Conservation (phyloP, 2,329 filamentous ascomycete genomes). For the Teratosphaeria zuluensis region DNA sequence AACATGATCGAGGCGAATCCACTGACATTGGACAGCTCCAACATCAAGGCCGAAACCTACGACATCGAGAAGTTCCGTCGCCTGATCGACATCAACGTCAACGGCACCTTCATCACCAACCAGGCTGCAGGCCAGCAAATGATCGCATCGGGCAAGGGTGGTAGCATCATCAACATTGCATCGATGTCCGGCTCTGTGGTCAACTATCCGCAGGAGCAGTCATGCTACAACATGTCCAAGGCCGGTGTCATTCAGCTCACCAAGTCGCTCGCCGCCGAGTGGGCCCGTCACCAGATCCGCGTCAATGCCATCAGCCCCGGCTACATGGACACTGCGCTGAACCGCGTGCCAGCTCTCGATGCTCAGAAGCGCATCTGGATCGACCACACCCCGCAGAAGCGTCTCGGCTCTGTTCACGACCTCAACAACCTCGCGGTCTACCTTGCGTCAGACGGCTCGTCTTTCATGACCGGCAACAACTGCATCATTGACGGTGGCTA, state of each 20-base stretch:
- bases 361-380: slow-evolving; percentile 78
- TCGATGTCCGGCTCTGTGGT: slow-evolving; percentile 46
- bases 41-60: slow-evolving; percentile 73
- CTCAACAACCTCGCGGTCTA: slow-evolving; percentile 70
- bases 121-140: slow-evolving; percentile 48
- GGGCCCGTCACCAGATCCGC: slow-evolving; percentile 70
- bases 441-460: slow-evolving; percentile 61
- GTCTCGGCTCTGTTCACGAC: slow-evolving; percentile 63
- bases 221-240: slow-evolving; percentile 77
- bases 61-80: slow-evolving; percentile 66
- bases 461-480: slow-evolving; percentile 71
- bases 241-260: slow-evolving; percentile 68
- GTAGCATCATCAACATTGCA: slow-evolving; percentile 65
- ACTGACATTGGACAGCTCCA: slow-evolving; percentile 43
- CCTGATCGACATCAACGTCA: slow-evolving; percentile 74
- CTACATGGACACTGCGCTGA: slow-evolving; percentile 78
- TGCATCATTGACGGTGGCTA: slow-evolving; percentile 63
- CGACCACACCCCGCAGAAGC: slow-evolving; percentile 61
- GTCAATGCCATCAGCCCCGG: slow-evolving; percentile 79
- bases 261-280: slow-evolving; percentile 74
- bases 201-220: slow-evolving; percentile 60
- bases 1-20: background rate
- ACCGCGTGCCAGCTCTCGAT: slow-evolving; percentile 67
- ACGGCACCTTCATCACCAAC: slow-evolving; percentile 66
- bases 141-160: slow-evolving; percentile 62